Percentiles rank a stretch among this genome's conserved stretches.
Conservation (phyloP, 2,329 filamentous ascomycete genomes). For the Pyricularia sp. region DNA sequence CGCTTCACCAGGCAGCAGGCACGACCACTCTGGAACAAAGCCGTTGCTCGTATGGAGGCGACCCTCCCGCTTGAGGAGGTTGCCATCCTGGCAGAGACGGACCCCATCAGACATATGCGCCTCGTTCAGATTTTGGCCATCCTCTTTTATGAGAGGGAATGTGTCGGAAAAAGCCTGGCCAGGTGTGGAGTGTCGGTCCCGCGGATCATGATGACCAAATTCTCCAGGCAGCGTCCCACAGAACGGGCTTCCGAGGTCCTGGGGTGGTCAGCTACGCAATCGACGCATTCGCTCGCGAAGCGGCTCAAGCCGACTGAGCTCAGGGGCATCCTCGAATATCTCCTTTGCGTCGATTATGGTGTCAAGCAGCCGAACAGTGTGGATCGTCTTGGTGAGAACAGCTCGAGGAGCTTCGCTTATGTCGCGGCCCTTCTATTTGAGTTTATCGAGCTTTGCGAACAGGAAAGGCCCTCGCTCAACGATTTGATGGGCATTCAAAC, state of each 20-base stretch:
- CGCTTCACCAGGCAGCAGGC: not conserved
- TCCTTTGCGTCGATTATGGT: conserved; percentile 3
- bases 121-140: not conserved
- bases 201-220: not conserved
- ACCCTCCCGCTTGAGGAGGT: not conserved
- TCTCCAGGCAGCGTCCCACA: not conserved
- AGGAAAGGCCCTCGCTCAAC: not conserved
- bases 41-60: not conserved
- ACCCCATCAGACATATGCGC: not conserved
- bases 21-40: conserved; percentile 1
- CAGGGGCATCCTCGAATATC: conserved; percentile 1
- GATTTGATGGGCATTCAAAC: not conserved
- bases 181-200: not conserved
- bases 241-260: not conserved
- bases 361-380: not conserved
- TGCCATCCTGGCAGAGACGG: not conserved
- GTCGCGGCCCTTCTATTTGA: conserved; percentile 1
- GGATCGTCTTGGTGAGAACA: not conserved
- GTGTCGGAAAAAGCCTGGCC: not conserved
- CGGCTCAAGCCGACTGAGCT: not conserved
- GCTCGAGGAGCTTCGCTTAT: not conserved
- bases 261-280: not conserved
- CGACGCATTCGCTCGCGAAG: not conserved
- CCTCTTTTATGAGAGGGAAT: conserved; percentile 5
- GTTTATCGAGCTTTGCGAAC: not conserved